phyloP scores from a whole-genome alignment of 352 stramenopile species.

The Phytophthora pini region DNA sequence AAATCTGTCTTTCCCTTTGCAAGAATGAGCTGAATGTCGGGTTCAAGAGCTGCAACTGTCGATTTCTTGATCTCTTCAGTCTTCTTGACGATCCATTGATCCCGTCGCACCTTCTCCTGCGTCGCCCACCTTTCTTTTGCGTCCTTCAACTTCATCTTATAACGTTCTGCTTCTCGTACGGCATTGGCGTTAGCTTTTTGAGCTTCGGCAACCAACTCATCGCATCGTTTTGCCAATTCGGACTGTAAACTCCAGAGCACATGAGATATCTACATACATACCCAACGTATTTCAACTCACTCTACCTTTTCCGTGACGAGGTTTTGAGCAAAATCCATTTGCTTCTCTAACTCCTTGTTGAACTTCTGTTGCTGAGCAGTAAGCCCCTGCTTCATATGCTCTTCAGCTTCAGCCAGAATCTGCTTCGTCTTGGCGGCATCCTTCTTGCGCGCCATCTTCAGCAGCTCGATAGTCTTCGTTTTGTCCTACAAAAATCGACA shows the following conservation, averaged over 20 bases:
- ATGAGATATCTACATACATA: no score
- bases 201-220: slow-evolving; percentile 75
- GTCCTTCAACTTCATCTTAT: slow-evolving; percentile 80
- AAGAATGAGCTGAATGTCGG: slow-evolving; percentile 84
- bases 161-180: slow-evolving; percentile 60
- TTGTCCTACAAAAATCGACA: slow-evolving; percentile 61
- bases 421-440: slow-evolving; percentile 74
- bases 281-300: neutral
- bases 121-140: slow-evolving; percentile 75
- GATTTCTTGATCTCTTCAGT: slow-evolving; percentile 89
- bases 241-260: slow-evolving; percentile 33
- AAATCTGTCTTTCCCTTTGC: slow-evolving; percentile 76
- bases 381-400: slow-evolving; percentile 56
- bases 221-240: slow-evolving; percentile 69
- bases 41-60: slow-evolving; percentile 77
- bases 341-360: slow-evolving; percentile 81
- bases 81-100: slow-evolving; percentile 86
- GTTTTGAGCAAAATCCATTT: slow-evolving; percentile 83
- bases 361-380: slow-evolving; percentile 64
- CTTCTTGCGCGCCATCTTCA: slow-evolving; percentile 80
- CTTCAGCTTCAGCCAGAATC: slow-evolving; percentile 53
- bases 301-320: slow-evolving; percentile 77
- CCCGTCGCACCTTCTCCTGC: slow-evolving; percentile 72
- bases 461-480: slow-evolving; percentile 83
- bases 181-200: slow-evolving; percentile 56